A percentile compares a stretch with the other conserved stretches of the same genome.
Evolutionary conservation across 768 basidiomycete genomes (phyloP).

Genomic region (Phanerochaete sordida): DNA sequence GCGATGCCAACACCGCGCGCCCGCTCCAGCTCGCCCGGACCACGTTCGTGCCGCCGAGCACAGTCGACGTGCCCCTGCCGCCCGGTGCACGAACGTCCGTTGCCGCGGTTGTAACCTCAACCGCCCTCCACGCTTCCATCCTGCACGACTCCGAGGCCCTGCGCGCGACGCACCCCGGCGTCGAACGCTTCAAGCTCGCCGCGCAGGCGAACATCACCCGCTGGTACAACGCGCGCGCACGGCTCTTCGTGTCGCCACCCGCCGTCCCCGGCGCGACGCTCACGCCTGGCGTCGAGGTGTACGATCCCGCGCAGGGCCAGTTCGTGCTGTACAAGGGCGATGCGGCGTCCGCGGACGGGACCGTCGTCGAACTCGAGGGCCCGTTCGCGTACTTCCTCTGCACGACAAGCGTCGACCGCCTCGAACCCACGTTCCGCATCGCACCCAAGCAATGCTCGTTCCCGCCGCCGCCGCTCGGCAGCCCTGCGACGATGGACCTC

Average conservation of each 20-base stretch:
- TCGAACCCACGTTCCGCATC: slow-evolving; percentile 82
- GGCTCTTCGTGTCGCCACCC: slow-evolving; percentile 41
- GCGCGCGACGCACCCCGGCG: slow-evolving; percentile 62
- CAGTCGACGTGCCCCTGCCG: slow-evolving; percentile 25
- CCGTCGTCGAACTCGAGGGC: slow-evolving; percentile 49
- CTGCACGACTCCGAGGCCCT: slow-evolving; percentile 78
- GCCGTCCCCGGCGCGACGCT: slow-evolving; percentile 9
- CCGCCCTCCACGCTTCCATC: slow-evolving; percentile 81
- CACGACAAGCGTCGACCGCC: slow-evolving; percentile 77
- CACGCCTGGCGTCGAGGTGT: slow-evolving; percentile 45
- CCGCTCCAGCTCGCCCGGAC: slow-evolving; percentile 55
- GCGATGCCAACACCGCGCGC: slow-evolving; percentile 16
- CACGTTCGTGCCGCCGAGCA: slow-evolving; percentile 25
- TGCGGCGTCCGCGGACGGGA: neutral
- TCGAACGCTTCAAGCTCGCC: slow-evolving; percentile 87
- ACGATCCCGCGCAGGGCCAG: slow-evolving; percentile 26
- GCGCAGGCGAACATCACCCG: slow-evolving; percentile 69
- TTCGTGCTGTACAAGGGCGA: slow-evolving; percentile 52
- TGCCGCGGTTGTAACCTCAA: slow-evolving; percentile 86
- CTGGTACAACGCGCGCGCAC: slow-evolving; percentile 65
- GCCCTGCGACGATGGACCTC: slow-evolving; percentile 56
- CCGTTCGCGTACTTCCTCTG: slow-evolving; percentile 87
- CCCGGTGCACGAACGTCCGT: slow-evolving; percentile 27
- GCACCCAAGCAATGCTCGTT: slow-evolving; percentile 48
- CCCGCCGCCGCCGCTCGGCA: slow-evolving; percentile 1